Conservation (phyloP, 1,284 basidiomycete genomes). For the Ganoderma lingzhi region DNA sequence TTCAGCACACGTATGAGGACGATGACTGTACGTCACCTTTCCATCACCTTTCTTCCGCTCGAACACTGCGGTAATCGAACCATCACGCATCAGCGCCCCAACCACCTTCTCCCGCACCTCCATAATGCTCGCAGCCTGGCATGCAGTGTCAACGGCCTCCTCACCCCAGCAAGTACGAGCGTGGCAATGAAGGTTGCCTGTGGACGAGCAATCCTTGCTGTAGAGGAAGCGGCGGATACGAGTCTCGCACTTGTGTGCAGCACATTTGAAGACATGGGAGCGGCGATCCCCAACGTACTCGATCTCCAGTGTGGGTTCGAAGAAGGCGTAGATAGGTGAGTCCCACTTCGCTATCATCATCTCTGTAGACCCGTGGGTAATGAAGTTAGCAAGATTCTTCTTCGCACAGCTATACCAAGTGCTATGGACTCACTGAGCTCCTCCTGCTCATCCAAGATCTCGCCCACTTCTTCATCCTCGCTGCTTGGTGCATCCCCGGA, state of each 20-base stretch:
- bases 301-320: background rate
- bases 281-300: background rate
- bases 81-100: background rate
- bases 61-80: constrained; percentile 34
- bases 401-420: background rate
- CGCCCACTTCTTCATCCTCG: constrained; percentile 93
- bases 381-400: background rate
- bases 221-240: background rate
- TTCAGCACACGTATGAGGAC: constrained; percentile 12
- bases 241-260: background rate
- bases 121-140: background rate
- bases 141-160: background rate
- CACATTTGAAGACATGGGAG: constrained; percentile 1
- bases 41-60: constrained; percentile 25
- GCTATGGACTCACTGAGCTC: constrained; percentile 2
- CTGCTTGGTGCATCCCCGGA: too few relatives aligned
- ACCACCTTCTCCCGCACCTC: background rate
- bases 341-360: background rate
- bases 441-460: background rate
- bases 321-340: background rate
- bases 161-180: background rate
- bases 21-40: constrained; percentile 25
- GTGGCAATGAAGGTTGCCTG: background rate
- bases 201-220: background rate
- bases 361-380: background rate